Conservation (phyloP, 345 rosid genomes). For the Salix purpurea region DNA sequence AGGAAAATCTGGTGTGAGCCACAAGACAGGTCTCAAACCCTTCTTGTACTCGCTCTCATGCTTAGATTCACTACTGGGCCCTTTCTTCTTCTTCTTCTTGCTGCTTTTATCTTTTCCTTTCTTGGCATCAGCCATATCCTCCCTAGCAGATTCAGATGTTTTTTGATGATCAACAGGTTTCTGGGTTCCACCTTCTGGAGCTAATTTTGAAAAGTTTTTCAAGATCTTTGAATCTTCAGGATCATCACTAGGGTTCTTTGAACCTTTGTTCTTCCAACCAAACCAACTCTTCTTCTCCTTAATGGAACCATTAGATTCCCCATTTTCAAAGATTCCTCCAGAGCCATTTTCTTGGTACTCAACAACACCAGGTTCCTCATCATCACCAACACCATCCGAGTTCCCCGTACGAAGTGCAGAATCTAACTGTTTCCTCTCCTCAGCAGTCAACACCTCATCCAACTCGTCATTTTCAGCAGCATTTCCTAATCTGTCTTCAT, state of each 20-base stretch:
- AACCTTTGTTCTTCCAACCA: slow-evolving; percentile 80
- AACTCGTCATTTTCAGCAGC: slow-evolving; percentile 61
- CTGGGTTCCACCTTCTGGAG: slow-evolving; percentile 60
- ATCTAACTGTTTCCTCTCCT: slow-evolving; percentile 82
- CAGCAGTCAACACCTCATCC: slow-evolving; percentile 81
- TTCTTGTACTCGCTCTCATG: slow-evolving; percentile 88
- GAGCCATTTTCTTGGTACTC: slow-evolving; percentile 61
- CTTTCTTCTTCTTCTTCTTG: slow-evolving; percentile 86
- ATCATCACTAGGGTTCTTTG: slow-evolving; percentile 54
- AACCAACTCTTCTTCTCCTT: slow-evolving; percentile 97
- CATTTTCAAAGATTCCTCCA: slow-evolving; percentile 50
- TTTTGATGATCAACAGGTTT: slow-evolving; percentile 54
- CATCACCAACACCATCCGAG: slow-evolving; percentile 61
- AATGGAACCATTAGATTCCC: slow-evolving; percentile 47
- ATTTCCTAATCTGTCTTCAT: slow-evolving; percentile 60
- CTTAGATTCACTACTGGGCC: slow-evolving; percentile 45
- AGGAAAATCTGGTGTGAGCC: slow-evolving; percentile 96
- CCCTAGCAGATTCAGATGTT: slow-evolving; percentile 51
- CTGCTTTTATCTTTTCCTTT: slow-evolving; percentile 72
- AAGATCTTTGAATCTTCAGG: slow-evolving; percentile 60
- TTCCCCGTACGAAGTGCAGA: slow-evolving; percentile 66
- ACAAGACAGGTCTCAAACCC: slow-evolving; percentile 88
- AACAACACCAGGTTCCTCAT: slow-evolving; percentile 56
- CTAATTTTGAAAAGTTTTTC: slow-evolving; percentile 69
- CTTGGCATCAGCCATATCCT: slow-evolving; percentile 55